Evolutionary conservation across 1,284 basidiomycete species (phyloP).

Genomic region (Moesziomyces globuligerus): DNA sequence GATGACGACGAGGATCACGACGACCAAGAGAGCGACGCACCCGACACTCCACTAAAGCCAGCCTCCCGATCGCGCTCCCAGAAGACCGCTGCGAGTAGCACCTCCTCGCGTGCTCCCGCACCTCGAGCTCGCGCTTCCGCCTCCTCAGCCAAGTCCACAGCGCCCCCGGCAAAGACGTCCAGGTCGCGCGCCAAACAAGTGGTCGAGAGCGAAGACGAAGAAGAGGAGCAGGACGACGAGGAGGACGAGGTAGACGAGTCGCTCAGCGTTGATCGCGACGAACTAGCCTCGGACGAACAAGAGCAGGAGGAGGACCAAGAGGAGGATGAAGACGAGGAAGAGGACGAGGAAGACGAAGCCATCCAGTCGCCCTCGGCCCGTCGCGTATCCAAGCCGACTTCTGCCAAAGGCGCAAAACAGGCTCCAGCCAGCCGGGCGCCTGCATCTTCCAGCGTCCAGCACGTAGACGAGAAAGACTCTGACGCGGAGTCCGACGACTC

Average conservation of each 20-base stretch:
- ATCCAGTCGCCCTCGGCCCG: constrained; percentile 30
- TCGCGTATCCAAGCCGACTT: constrained; percentile 4
- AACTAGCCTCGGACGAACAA: background rate
- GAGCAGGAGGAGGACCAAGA: constrained; percentile 16
- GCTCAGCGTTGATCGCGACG: constrained; percentile 22
- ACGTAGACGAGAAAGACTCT: constrained; percentile 21
- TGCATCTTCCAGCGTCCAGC: constrained; percentile 8
- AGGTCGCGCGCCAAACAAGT: constrained; percentile 24
- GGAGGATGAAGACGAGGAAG: constrained; percentile 9
- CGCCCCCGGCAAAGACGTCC: constrained; percentile 20
- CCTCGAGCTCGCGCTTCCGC: constrained; percentile 14
- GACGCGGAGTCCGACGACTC: constrained; percentile 26
- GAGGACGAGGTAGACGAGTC: constrained; percentile 34
- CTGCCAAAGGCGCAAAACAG: no score
- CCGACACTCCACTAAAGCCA: constrained; percentile 32
- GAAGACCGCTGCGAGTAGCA: constrained; percentile 11
- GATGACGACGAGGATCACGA: constrained; percentile 17
- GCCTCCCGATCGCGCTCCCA: constrained; percentile 19
- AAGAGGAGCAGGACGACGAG: constrained; percentile 21
- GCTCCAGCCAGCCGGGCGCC: no score
- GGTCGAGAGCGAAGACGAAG: constrained; percentile 32
- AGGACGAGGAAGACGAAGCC: constrained; percentile 13
- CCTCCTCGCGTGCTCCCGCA: constrained; percentile 13
- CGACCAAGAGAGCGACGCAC: constrained; percentile 20
- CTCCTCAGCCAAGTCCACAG: constrained; percentile 9